Conservation (phyloP, 352 stramenopile species). For the Nothophytophthora sp. region DNA sequence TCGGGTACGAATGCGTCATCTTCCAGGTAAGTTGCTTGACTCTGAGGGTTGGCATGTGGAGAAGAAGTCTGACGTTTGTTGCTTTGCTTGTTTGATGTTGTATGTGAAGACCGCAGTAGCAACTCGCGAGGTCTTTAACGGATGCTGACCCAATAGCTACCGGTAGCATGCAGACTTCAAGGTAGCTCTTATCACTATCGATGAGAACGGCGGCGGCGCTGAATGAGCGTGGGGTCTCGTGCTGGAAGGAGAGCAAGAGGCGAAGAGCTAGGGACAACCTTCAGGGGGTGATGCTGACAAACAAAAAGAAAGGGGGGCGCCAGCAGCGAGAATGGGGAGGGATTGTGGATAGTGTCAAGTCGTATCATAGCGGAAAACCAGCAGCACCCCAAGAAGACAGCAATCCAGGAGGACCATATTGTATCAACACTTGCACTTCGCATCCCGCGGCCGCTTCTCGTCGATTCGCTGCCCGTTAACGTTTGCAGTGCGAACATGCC, state of each 20-base stretch:
- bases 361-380: constrained; percentile 46
- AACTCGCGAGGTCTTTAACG: too few relatives aligned
- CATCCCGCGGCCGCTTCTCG: too few relatives aligned
- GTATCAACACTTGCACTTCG: too few relatives aligned
- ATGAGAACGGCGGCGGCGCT: constrained; percentile 4
- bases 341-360: constrained; percentile 53
- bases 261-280: not conserved
- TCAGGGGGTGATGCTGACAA: not conserved
- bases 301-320: constrained; percentile 4
- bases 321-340: constrained; percentile 3
- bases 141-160: too few relatives aligned
- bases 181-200: constrained; percentile 26
- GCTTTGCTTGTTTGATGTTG: too few relatives aligned
- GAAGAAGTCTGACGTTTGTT: constrained; percentile 22
- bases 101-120: constrained; percentile 4
- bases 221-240: not conserved
- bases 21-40: constrained; percentile 11
- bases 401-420: not conserved
- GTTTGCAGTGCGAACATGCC: too few relatives aligned
- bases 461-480: too few relatives aligned
- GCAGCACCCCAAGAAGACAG: constrained; percentile 8
- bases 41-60: too few relatives aligned
- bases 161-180: too few relatives aligned
- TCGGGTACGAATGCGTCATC: constrained; percentile 1
- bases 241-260: not conserved